Base-by-base conservation (phyloP, 192 early-diverging fungal species). In the Entomortierella parvispora region DNA sequence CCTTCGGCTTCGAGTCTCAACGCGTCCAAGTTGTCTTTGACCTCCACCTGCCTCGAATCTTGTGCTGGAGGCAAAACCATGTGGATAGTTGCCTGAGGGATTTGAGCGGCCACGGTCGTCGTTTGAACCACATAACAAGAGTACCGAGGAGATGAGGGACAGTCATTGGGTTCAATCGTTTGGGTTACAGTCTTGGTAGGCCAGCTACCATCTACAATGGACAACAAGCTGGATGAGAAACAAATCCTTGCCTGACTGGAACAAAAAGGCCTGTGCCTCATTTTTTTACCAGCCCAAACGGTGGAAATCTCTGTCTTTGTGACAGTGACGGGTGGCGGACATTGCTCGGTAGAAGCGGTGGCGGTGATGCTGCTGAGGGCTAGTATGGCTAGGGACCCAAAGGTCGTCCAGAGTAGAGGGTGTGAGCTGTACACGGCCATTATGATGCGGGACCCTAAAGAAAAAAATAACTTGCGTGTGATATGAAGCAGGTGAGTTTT, bases 151-250 rank as follows among this genome's bases (percentile, higher is more conserved):
- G 33, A 48, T 1, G 51, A 40, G 29, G 62, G 62, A 43, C 62
- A 65, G 25, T 65, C 20, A 42, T 65, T 51, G 0, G 62, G 62
- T 15, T 28, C n/a, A 10, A 44, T 32, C 2, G n/a, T 3, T 20
- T 65, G 62, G 3, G 51, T 54, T 28, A 65, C 40, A 15, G 51
- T 65, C 7, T 22, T 31, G n/a, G 51, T 46, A 32, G 62, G 62
- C 62, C 62, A 65, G 49, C 40, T 65, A 65, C 42, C 48, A 40
- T 51, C 61, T 63, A 62, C 6, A n/a, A n/a, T n/a, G n/a, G n/a
- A n/a, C n/a, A n/a, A n/a, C n/a, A n/a, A n/a, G n/a, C n/a, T n/a
- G n/a, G n/a, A n/a, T n/a, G n/a, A n/a, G n/a, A n/a, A n/a, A n/a
- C n/a, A n/a, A n/a, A n/a, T n/a, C n/a, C n/a, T n/a, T n/a, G n/a